Conservation (phyloP, 257 asterid genomes). For the Lycium ferocissimum region DNA sequence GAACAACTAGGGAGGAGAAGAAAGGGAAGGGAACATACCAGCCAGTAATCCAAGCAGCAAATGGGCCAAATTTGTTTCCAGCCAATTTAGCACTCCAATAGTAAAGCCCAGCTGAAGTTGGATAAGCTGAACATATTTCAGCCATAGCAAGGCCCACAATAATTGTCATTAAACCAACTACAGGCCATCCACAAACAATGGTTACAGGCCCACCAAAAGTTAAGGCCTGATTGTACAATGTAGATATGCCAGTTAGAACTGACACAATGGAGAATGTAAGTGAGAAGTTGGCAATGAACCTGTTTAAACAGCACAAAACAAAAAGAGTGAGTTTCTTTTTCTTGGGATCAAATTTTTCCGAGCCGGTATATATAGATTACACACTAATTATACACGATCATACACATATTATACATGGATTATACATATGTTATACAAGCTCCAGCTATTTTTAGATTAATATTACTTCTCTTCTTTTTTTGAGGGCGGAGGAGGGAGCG, state of each 20-base stretch:
- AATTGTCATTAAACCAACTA: constrained; percentile 54
- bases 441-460: too few species aligned
- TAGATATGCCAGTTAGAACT: constrained; percentile 50
- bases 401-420: too few species aligned
- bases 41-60: constrained; percentile 70
- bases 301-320: constrained; percentile 32
- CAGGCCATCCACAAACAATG: constrained; percentile 68
- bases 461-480: too few species aligned
- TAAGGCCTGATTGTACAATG: constrained; percentile 54
- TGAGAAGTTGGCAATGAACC: constrained; percentile 56
- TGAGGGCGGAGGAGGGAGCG: too few species aligned
- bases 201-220: constrained; percentile 45
- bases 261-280: constrained; percentile 62
- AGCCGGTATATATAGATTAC: too few species aligned
- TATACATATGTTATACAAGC: too few species aligned
- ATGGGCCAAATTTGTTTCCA: constrained; percentile 53
- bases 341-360: background rate
- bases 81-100: constrained; percentile 66
- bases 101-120: constrained; percentile 69
- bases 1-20: background rate
- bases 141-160: constrained; percentile 60
- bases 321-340: background rate
- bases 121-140: constrained; percentile 74
- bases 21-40: constrained; percentile 42
- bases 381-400: too few species aligned